These are phyloP conservation scores for Biscutella auriculata DNA, from an alignment of 441 rosid species.

Conservation along the genomic window DNA sequence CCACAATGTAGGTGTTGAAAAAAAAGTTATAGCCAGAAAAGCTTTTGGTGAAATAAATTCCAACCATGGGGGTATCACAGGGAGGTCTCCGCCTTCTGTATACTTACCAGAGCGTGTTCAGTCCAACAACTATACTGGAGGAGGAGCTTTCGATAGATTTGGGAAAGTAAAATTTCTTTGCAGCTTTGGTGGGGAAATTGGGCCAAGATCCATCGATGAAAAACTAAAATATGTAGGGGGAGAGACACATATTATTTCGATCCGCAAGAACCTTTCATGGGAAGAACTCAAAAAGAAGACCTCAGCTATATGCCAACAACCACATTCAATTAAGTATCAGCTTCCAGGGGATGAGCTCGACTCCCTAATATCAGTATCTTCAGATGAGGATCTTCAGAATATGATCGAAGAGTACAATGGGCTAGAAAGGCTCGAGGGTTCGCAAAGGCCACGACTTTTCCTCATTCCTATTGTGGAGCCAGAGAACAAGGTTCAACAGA, in stretches of 20 bases:
- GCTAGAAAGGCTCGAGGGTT: conserved; percentile 31
- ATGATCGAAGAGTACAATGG: conserved; percentile 53
- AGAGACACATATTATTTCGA: conserved; percentile 42
- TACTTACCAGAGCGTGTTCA: conserved; percentile 21
- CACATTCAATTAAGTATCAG: conserved; percentile 52
- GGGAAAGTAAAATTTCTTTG: conserved; percentile 48
- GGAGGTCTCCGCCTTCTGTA: conserved; percentile 19
- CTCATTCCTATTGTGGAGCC: conserved; percentile 35
- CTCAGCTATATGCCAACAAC: conserved; percentile 27
- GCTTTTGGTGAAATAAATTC: conserved; percentile 34
- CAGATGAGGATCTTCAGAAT: conserved; percentile 50
- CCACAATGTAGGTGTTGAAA: conserved; percentile 29
- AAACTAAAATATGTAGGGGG: conserved; percentile 54
- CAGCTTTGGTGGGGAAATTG: conserved; percentile 48
- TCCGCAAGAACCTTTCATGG: conserved; percentile 33
- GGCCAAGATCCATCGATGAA: conserved; percentile 47
- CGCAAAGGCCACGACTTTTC: conserved; percentile 42
- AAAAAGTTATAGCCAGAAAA: conserved; percentile 26
- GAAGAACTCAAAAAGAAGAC: conserved; percentile 42
- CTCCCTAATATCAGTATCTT: conserved; percentile 48
- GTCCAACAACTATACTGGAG: conserved; percentile 21
- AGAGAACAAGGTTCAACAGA: conserved; percentile 29
- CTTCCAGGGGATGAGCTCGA: conserved; percentile 69
- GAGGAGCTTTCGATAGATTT: conserved; percentile 20
- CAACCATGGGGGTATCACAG: conserved; percentile 23